Percentiles rank a stretch among this genome's conserved stretches.
These are phyloP conservation scores for Blastobotrys arbuscula DNA, from an alignment of 1,139 yeast species.

Conservation along the genomic window DNA sequence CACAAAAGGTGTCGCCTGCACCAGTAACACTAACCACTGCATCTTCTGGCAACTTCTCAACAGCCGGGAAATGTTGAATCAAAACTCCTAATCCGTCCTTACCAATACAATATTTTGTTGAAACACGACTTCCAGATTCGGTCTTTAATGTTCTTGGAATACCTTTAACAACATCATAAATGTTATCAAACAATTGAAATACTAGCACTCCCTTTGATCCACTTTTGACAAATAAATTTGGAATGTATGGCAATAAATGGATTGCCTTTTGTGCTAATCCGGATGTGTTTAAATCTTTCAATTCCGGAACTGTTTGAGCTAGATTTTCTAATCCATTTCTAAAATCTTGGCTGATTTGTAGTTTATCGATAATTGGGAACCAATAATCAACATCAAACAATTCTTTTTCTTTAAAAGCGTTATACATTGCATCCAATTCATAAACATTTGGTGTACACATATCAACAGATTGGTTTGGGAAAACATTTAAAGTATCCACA, in stretches of 20 bases:
- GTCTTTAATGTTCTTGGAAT: constrained; percentile 2
- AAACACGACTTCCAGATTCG: constrained; percentile 3
- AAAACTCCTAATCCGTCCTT: constrained; percentile 43
- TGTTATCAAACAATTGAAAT: constrained; percentile 38
- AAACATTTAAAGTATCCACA: constrained; percentile 20
- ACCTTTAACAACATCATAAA: constrained; percentile 15
- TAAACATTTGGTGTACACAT: constrained; percentile 63
- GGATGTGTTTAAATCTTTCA: constrained; percentile 29
- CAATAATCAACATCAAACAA: constrained; percentile 60
- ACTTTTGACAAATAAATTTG: constrained; percentile 60
- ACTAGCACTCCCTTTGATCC: constrained; percentile 61
- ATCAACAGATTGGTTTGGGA: constrained; percentile 38
- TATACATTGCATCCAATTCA: constrained; percentile 55
- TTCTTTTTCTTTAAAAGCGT: constrained; percentile 43
- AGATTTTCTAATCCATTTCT: constrained; percentile 39
- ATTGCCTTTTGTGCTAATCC: constrained; percentile 69
- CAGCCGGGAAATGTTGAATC: constrained; percentile 55
- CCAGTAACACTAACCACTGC: constrained; percentile 52
- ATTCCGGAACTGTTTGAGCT: constrained; percentile 26
- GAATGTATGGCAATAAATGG: constrained; percentile 65
- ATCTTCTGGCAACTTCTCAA: constrained; percentile 26
- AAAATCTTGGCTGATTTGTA: constrained; percentile 48
- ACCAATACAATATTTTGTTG: constrained; percentile 10
- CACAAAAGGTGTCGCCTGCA: constrained; percentile 64
- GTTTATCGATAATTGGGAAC: constrained; percentile 67